Conservation (phyloP, 192 early-diverging fungal species). For the Coemansia sp. region DNA sequence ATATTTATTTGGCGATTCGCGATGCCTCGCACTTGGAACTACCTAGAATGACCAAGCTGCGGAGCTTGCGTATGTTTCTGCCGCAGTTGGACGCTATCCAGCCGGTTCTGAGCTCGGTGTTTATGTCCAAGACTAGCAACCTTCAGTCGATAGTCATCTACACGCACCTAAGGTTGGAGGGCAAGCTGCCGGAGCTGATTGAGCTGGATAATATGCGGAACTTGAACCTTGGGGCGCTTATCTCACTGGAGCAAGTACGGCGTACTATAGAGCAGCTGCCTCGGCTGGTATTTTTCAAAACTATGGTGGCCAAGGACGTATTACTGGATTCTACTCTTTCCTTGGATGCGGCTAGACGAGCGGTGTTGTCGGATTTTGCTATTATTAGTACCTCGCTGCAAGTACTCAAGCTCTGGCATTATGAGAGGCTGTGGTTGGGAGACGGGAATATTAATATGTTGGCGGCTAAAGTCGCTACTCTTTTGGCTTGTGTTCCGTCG, state of each 20-base stretch:
- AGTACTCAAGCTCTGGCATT: conserved; percentile 36
- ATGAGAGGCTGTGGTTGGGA: conserved; percentile 14
- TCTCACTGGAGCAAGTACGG: conserved; percentile 25
- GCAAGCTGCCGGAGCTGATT: conserved; percentile 15
- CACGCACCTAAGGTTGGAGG: conserved; percentile 23
- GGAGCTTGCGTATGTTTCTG: conserved; percentile 20
- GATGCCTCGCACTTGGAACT: conserved; percentile 14
- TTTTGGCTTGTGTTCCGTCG: conserved; percentile 28
- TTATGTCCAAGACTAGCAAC: not conserved
- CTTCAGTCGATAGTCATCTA: conserved; percentile 21
- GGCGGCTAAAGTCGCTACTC: conserved; percentile 15
- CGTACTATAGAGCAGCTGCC: conserved; percentile 21
- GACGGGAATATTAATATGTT: conserved; percentile 14
- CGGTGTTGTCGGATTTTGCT: conserved; percentile 3
- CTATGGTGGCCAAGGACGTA: conserved; percentile 15
- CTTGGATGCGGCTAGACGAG: conserved; percentile 1
- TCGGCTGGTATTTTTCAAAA: conserved; percentile 26
- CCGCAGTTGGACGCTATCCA: conserved; percentile 25
- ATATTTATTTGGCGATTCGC: conserved; percentile 24
- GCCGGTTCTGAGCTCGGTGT: conserved; percentile 22
- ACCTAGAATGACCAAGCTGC: conserved; percentile 21
- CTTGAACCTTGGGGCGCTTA: conserved; percentile 17
- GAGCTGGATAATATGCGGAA: conserved; percentile 19
- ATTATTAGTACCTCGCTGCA: conserved; percentile 17
- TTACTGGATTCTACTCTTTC: conserved; percentile 7